Evolutionary conservation across 805 yeast species (phyloP).

Genomic region (Suhomyces prunicola): DNA sequence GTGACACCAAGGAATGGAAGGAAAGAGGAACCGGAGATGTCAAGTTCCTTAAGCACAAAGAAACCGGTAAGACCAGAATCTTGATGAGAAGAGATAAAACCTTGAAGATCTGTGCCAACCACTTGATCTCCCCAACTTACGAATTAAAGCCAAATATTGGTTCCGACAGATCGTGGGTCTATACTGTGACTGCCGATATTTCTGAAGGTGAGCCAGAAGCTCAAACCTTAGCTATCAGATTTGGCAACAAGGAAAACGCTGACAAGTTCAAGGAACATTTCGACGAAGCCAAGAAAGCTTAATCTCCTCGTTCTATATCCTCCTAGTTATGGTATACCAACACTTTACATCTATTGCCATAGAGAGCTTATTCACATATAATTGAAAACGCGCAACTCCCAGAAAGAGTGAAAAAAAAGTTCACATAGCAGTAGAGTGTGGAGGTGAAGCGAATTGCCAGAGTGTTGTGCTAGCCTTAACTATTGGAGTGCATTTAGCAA

Average conservation of each 20-base stretch:
- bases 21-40: conserved; percentile 99
- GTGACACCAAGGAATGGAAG: conserved; percentile 91
- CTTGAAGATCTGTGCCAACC: conserved; percentile 96
- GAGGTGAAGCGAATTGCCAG: too few relatives aligned
- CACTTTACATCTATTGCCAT: neutral
- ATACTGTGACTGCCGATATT: conserved; percentile 82
- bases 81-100: conserved; percentile 99
- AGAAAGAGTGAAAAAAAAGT: too few relatives aligned
- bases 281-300: conserved; percentile 55
- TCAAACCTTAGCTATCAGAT: conserved; percentile 93
- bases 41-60: conserved; percentile 88
- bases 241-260: conserved; percentile 89
- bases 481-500: too few relatives aligned
- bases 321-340: neutral
- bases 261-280: conserved; percentile 92
- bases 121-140: conserved; percentile 79
- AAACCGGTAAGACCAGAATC: conserved; percentile 76
- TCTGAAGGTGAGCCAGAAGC: conserved; percentile 97
- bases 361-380: too few relatives aligned
- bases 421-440: too few relatives aligned
- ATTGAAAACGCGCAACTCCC: too few relatives aligned
- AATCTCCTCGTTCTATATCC: neutral
- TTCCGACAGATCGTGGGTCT: conserved; percentile 98
- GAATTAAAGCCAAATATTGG: conserved; percentile 90
- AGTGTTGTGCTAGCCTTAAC: too few relatives aligned